These are phyloP conservation scores for Biancaea sappan DNA, from an alignment of 306 rosid species.

Conservation along the genomic window DNA sequence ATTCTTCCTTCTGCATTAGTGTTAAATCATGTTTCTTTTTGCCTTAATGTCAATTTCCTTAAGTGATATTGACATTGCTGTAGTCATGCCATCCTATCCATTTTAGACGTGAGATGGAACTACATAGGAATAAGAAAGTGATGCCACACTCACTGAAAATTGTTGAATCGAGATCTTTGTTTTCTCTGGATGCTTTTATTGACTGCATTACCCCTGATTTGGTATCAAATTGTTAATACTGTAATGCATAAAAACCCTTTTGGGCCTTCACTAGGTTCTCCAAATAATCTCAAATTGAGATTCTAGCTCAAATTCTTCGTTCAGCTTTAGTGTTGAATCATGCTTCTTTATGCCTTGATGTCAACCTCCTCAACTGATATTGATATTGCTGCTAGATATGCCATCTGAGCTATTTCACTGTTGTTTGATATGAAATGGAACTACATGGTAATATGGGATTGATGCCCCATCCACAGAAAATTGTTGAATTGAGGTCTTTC, in stretches of 20 bases:
- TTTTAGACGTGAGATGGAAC: slow-evolving; percentile 25
- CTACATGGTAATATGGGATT: slow-evolving; percentile 9
- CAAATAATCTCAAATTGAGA: no score
- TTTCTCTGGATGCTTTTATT: slow-evolving; percentile 19
- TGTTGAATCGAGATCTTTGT: slow-evolving; percentile 23
- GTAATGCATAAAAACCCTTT: no score
- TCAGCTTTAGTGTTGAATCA: slow-evolving; percentile 25
- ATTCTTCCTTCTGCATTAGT: slow-evolving; percentile 15
- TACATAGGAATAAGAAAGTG: slow-evolving; percentile 7
- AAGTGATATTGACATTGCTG: slow-evolving; percentile 20
- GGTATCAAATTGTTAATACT: no score
- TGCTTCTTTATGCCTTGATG: slow-evolving; percentile 12
- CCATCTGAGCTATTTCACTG: not conserved
- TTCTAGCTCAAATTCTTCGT: no score
- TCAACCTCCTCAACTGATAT: slow-evolving; percentile 5
- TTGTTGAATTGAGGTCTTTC: slow-evolving; percentile 19
- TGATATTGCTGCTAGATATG: slow-evolving; percentile 9
- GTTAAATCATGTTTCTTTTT: slow-evolving; percentile 27
- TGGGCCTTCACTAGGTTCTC: no score
- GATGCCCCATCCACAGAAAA: not conserved
- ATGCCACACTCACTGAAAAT: not conserved
- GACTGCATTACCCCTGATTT: no score
- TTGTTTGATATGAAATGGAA: slow-evolving; percentile 17
- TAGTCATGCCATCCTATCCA: not conserved
- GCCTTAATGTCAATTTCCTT: not conserved